These are phyloP conservation scores for Phytophthora citrophthora DNA, from an alignment of 352 stramenopile genomes.

Conservation along the genomic window DNA sequence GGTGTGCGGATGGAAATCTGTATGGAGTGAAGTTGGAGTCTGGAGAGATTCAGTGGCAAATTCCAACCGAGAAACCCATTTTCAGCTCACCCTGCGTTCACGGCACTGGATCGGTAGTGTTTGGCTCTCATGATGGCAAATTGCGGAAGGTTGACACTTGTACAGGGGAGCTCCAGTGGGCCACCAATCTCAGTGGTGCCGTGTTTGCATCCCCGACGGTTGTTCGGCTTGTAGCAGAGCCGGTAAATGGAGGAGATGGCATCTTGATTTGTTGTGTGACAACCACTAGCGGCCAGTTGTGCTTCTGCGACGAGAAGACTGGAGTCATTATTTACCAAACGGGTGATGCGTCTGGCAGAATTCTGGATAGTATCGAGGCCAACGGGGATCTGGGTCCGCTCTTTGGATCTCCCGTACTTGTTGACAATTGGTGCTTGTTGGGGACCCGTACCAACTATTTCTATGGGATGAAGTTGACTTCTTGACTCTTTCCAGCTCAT, in stretches of 20 bases:
- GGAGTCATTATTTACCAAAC: slow-evolving; percentile 41
- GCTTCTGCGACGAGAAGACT: slow-evolving; percentile 49
- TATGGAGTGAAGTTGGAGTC: slow-evolving; percentile 40
- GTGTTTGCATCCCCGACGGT: slow-evolving; percentile 60
- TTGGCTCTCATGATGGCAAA: slow-evolving; percentile 64
- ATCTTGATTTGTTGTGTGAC: slow-evolving; percentile 47
- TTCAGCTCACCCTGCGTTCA: slow-evolving; percentile 68
- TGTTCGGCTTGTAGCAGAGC: slow-evolving; percentile 14
- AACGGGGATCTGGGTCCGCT: slow-evolving; percentile 42
- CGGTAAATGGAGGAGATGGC: not conserved
- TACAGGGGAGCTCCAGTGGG: slow-evolving; percentile 46
- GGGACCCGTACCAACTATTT: slow-evolving; percentile 58
- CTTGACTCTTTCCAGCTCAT: not conserved
- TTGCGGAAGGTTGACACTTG: slow-evolving; percentile 45
- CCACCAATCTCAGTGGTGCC: slow-evolving; percentile 27
- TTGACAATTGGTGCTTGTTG: slow-evolving; percentile 52
- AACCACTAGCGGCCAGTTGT: slow-evolving; percentile 47
- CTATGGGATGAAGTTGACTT: slow-evolving; percentile 37
- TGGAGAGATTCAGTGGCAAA: slow-evolving; percentile 42
- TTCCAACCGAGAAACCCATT: slow-evolving; percentile 55
- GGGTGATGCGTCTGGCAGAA: slow-evolving; percentile 4
- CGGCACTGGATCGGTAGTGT: slow-evolving; percentile 17
- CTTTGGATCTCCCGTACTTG: slow-evolving; percentile 63
- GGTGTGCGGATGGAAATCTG: slow-evolving; percentile 55
- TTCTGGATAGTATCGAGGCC: not conserved